A percentile compares a stretch with the other conserved stretches of the same genome.
Evolutionary conservation across 2,329 filamentous ascomycete species (phyloP).

Genomic region (Sporothrix protearum): DNA sequence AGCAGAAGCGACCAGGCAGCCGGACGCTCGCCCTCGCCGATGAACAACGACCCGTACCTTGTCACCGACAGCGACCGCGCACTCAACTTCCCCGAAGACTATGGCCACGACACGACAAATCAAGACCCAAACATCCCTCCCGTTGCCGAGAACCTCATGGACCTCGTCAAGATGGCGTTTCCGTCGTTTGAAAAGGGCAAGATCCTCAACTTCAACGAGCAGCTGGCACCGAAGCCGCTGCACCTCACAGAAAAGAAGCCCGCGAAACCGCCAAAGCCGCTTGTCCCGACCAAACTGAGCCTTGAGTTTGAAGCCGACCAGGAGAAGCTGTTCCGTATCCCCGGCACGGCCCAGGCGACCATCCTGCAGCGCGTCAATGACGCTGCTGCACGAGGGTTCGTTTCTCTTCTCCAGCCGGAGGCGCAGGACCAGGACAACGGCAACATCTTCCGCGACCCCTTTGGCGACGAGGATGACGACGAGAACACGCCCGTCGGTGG

Average conservation of each 20-base stretch:
- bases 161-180: constrained; percentile 74
- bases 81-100: constrained; percentile 45
- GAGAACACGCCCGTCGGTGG: constrained; percentile 68
- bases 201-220: constrained; percentile 72
- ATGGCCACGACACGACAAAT: constrained; percentile 49
- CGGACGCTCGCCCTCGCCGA: constrained; percentile 35
- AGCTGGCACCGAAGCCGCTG: constrained; percentile 77
- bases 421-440: constrained; percentile 44
- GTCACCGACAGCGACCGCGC: constrained; percentile 35
- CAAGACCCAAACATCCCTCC: constrained; percentile 63
- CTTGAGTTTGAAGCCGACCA: constrained; percentile 84
- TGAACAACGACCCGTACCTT: constrained; percentile 31
- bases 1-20: constrained; percentile 29
- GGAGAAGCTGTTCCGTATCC: constrained; percentile 78
- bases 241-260: constrained; percentile 76
- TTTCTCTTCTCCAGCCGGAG: constrained; percentile 43
- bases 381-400: constrained; percentile 46
- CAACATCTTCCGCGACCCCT: constrained; percentile 37
- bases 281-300: constrained; percentile 82
- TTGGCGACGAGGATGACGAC: constrained; percentile 45
- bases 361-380: constrained; percentile 58
- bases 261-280: constrained; percentile 70
- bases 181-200: constrained; percentile 74
- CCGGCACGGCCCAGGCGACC: constrained; percentile 52
- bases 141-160: constrained; percentile 67